Percentiles rank a stretch among this genome's conserved stretches.
Conservation (phyloP, 2,329 filamentous ascomycete species). For the Nannizziopsis arthrosporioides region DNA sequence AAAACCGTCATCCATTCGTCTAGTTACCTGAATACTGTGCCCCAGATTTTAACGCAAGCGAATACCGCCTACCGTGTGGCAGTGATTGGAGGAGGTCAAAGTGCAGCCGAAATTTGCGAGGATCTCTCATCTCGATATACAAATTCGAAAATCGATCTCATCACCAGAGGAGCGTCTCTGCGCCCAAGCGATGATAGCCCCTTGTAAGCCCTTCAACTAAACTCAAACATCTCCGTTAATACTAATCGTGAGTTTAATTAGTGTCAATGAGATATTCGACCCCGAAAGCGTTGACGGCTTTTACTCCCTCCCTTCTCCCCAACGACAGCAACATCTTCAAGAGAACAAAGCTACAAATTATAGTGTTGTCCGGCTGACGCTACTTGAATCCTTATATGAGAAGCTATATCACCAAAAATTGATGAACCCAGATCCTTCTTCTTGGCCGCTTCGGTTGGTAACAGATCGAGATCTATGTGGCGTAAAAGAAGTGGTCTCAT, state of each 20-base stretch:
- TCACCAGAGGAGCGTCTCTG: conserved; percentile 74
- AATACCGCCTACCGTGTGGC: conserved; percentile 55
- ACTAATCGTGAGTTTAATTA: conserved; percentile 25
- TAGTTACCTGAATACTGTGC: conserved; percentile 52
- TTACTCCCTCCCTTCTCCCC: conserved; percentile 53
- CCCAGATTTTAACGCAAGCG: conserved; percentile 29
- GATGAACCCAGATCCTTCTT: conserved; percentile 52
- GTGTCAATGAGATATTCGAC: conserved; percentile 94
- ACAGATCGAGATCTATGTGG: conserved; percentile 54
- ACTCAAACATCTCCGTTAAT: background rate
- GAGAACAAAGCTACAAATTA: conserved; percentile 84
- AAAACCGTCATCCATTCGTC: conserved; percentile 78
- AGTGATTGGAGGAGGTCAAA: conserved; percentile 81
- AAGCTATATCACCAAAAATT: conserved; percentile 77
- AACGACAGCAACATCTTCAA: conserved; percentile 50
- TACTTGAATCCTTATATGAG: conserved; percentile 82
- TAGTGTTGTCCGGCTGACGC: conserved; percentile 77
- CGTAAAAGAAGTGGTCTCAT: conserved; percentile 43
- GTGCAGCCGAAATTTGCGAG: conserved; percentile 88
- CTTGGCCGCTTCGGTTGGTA: conserved; percentile 75
- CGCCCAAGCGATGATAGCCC: conserved; percentile 90
- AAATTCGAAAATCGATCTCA: conserved; percentile 61
- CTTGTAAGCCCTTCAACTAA: conserved; percentile 52
- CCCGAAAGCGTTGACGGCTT: conserved; percentile 69
- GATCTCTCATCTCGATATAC: conserved; percentile 74